Base-by-base conservation (phyloP, 345 rosid genomes). In the Euphorbia lathyris region DNA sequence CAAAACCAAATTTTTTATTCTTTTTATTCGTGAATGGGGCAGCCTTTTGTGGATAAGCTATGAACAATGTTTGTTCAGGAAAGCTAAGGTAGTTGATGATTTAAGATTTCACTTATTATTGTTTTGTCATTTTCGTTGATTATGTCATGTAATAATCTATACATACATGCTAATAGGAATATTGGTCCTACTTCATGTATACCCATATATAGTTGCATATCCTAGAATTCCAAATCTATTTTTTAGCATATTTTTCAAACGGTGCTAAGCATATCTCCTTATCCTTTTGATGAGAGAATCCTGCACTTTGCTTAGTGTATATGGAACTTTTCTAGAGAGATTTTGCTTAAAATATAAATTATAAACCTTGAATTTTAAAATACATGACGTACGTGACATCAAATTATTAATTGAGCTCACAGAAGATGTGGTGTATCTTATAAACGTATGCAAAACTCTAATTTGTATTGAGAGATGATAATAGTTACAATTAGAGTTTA, bases 191-290 rank as follows among this genome's bases (percentile, higher is more conserved):
- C 72, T 2, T 30, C 22, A 1, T 59, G 4, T 53, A 12, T 67
- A 4, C 32, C 9, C 51, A 45, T 45, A 42, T 40, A 16, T 11
- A 19, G 47, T 16, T 72, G 53, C 61, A 79, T 63, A 68, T 65
- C 67, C 72, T 2, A 25, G 25, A 58, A 30, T 25, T 69, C 43
- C 12, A 60, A 26, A 7, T 11, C 11, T 26, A 9, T 63, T 30
- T 34, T 30, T 59, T 68, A 68, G 42, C 13, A 16, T 42, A 50
- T 52, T 68, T 79, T 77, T 61, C 68, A 42, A 77, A 79, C 53
- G 77, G 26, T 65, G 70, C 63, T 9, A 29, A 66, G 78, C 79
- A 73, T 77, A 72, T 76, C 83, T 73, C 80, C 79, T 82, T 84
- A 81, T 81, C 85, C 77, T 79, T 56, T 62, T 67, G 57, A 27